Evolutionary conservation across 768 basidiomycete species (phyloP).

Genomic region (Austroboletus eburneus): DNA sequence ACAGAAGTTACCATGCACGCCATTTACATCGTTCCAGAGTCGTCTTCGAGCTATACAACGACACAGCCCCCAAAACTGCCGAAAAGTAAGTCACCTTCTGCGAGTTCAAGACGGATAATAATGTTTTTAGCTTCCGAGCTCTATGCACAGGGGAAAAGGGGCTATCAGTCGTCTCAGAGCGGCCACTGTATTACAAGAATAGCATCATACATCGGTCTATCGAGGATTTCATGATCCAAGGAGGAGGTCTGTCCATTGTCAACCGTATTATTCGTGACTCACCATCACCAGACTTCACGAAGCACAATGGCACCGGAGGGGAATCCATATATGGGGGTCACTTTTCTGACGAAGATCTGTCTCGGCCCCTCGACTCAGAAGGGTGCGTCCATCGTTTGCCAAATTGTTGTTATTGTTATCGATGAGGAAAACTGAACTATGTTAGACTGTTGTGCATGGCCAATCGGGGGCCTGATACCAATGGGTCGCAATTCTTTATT

Average conservation of each 20-base stretch:
- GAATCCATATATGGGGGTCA: conserved; percentile 76
- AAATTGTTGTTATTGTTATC: neutral
- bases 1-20: neutral
- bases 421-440: neutral
- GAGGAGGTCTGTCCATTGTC: conserved; percentile 50
- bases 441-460: conserved; percentile 84
- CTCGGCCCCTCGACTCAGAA: conserved; percentile 56
- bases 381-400: conserved; percentile 39
- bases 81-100: conserved; percentile 59
- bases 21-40: conserved; percentile 40
- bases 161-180: conserved; percentile 53
- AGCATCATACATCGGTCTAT: conserved; percentile 78
- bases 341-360: conserved; percentile 77
- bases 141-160: conserved; percentile 87
- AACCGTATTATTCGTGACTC: neutral
- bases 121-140: conserved; percentile 67
- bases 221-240: conserved; percentile 75
- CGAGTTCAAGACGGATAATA: no score
- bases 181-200: conserved; percentile 80
- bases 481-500: conserved; percentile 84
- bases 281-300: conserved; percentile 59
- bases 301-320: conserved; percentile 74
- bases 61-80: conserved; percentile 67
- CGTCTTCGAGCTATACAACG: conserved; percentile 72
- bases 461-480: conserved; percentile 80